These are phyloP conservation scores for Ascoidea rubescens DNA, from an alignment of 805 yeast genomes.

Conservation along the genomic window DNA sequence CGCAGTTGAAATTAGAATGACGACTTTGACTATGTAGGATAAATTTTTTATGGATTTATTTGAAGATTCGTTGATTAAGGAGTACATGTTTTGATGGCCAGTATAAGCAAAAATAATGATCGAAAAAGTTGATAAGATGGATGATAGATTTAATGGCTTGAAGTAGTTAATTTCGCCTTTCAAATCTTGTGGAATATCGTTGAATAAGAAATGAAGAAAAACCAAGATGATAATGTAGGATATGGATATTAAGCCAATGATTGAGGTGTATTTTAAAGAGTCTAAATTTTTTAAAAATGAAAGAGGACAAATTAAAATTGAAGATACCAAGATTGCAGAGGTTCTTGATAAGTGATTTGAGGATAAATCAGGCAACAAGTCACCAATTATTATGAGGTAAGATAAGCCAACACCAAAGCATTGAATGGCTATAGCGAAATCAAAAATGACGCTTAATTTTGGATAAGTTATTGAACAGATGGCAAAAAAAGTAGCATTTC, in stretches of 20 bases:
- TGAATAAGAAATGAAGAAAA: slow-evolving; percentile 31
- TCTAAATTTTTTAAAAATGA: slow-evolving; percentile 50
- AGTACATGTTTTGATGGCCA: slow-evolving; percentile 70
- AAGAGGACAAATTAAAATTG: slow-evolving; percentile 45
- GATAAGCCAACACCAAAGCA: slow-evolving; percentile 69
- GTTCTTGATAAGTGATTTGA: slow-evolving; percentile 23
- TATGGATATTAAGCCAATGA: slow-evolving; percentile 56
- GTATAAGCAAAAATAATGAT: slow-evolving; percentile 71
- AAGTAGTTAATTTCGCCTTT: slow-evolving; percentile 28
- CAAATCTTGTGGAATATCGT: slow-evolving; percentile 28
- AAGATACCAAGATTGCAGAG: slow-evolving; percentile 32
- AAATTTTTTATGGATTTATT: slow-evolving; percentile 37
- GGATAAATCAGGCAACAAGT: slow-evolving; percentile 51
- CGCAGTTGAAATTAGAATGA: slow-evolving; percentile 38
- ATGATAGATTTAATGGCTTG: slow-evolving; percentile 27
- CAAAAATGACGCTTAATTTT: slow-evolving; percentile 52
- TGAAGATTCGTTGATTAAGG: slow-evolving; percentile 57
- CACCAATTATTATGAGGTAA: slow-evolving; percentile 65
- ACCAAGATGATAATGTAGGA: slow-evolving; percentile 46
- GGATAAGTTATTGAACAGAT: slow-evolving; percentile 65
- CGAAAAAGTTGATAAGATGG: slow-evolving; percentile 49
- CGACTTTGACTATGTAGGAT: slow-evolving; percentile 25
- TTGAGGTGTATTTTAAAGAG: slow-evolving; percentile 53
- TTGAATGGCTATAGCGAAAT: slow-evolving; percentile 59
- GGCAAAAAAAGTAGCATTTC: slow-evolving; percentile 59